Percentiles rank a stretch among this genome's conserved stretches.
Evolutionary conservation across 2,329 filamentous ascomycete species (phyloP).

Genomic region (Geoglossum cookeanum): DNA sequence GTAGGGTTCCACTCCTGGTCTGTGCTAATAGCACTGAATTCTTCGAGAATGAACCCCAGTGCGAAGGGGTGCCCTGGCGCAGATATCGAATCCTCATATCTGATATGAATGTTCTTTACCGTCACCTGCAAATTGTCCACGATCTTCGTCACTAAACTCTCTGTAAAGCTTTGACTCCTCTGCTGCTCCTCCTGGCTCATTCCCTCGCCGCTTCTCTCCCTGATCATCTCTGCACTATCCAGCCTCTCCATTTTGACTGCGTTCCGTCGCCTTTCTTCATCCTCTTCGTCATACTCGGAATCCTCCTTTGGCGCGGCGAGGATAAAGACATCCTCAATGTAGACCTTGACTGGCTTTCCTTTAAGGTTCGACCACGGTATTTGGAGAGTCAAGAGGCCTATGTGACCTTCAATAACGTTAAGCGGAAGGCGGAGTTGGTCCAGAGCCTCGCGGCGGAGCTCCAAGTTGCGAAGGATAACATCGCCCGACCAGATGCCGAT

Average conservation of each 20-base stretch:
- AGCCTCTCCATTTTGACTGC: slow-evolving; percentile 98
- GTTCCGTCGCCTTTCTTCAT: slow-evolving; percentile 73
- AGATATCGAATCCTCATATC: slow-evolving; percentile 94
- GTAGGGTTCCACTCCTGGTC: slow-evolving; percentile 89
- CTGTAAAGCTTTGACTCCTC: slow-evolving; percentile 93
- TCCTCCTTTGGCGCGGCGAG: slow-evolving; percentile 92
- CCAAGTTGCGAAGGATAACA: slow-evolving; percentile 82
- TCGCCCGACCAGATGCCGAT: slow-evolving; percentile 98
- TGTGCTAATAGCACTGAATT: slow-evolving; percentile 93
- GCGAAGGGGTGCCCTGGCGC: slow-evolving; percentile 91
- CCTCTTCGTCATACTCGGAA: slow-evolving; percentile 76
- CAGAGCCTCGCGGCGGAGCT: slow-evolving; percentile 83
- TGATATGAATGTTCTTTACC: slow-evolving; percentile 94
- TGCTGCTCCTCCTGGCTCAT: slow-evolving; percentile 90
- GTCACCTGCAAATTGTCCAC: slow-evolving; percentile 96
- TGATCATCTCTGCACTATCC: slow-evolving; percentile 85
- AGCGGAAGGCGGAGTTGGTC: slow-evolving; percentile 93
- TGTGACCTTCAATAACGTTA: slow-evolving; percentile 88
- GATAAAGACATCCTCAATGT: slow-evolving; percentile 92
- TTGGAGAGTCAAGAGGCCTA: slow-evolving; percentile 75
- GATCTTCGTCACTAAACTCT: slow-evolving; percentile 87
- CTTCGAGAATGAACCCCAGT: slow-evolving; percentile 75
- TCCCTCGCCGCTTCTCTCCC: slow-evolving; percentile 80
- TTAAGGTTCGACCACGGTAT: slow-evolving; percentile 97
- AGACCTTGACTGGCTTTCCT: slow-evolving; percentile 82